Conservation (phyloP, 345 rosid species). For the Pistacia atlantica region DNA sequence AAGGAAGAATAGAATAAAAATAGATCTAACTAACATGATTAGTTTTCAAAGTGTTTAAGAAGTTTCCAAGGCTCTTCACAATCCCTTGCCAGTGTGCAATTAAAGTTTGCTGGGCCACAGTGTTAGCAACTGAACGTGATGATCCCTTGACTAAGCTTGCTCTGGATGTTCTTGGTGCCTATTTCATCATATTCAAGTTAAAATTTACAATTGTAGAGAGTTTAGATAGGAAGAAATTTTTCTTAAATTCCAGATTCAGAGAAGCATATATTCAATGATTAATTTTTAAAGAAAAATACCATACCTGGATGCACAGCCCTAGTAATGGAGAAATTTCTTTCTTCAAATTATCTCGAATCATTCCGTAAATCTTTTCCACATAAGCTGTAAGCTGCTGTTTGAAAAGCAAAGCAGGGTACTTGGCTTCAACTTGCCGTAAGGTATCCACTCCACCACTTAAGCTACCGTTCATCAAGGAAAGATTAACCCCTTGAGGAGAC, state of each 20-base stretch:
- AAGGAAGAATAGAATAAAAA: background rate
- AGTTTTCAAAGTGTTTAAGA: conserved; percentile 71
- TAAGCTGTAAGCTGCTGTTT: conserved; percentile 97
- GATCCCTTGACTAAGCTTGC: conserved; percentile 96
- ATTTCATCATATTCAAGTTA: conserved; percentile 18
- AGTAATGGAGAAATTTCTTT: conserved; percentile 96
- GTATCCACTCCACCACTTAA: conserved; percentile 60
- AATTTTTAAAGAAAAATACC: background rate
- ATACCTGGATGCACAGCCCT: conserved; percentile 96
- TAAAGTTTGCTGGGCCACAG: conserved; percentile 85
- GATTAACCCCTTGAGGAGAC: conserved; percentile 83
- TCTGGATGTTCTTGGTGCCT: conserved; percentile 99
- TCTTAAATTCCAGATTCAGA: background rate
- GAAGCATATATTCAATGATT: background rate
- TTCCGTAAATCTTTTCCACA: conserved; percentile 95
- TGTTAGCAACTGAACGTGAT: conserved; percentile 72
- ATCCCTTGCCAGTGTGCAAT: conserved; percentile 99
- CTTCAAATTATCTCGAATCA: conserved; percentile 94
- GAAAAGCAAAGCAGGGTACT: conserved; percentile 94
- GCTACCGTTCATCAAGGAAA: conserved; percentile 65
- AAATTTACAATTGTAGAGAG: background rate
- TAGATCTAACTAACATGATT: conserved; percentile 58
- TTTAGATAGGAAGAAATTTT: background rate
- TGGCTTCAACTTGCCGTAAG: conserved; percentile 92
- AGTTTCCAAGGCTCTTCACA: conserved; percentile 89